Conservation (phyloP, 2,329 filamentous ascomycete genomes). For the Penicillium sp. region DNA sequence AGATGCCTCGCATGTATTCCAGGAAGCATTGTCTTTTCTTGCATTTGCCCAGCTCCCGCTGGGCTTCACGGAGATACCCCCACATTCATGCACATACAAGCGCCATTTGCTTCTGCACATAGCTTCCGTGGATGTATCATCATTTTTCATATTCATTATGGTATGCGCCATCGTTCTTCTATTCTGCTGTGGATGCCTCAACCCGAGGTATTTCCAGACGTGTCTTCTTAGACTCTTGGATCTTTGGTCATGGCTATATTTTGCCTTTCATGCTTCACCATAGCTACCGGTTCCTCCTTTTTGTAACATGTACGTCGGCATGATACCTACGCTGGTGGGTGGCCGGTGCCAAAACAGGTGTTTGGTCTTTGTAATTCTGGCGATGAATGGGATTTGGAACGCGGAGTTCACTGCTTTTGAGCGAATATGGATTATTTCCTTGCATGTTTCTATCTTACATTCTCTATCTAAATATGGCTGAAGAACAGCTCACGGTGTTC, state of each 20-base stretch:
- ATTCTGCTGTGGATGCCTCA: conserved; percentile 4
- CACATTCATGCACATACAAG: conserved; percentile 23
- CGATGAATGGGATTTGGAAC: conserved; percentile 3
- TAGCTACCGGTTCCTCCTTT: conserved; percentile 3
- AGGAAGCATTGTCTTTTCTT: conserved; percentile 12
- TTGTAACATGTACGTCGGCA: conserved; percentile 18
- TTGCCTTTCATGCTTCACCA: neutral
- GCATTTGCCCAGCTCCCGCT: conserved; percentile 10
- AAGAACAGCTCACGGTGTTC: neutral
- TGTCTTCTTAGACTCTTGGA: conserved; percentile 23
- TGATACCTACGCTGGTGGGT: conserved; percentile 8
- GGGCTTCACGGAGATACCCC: conserved; percentile 21
- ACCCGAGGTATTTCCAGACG: conserved; percentile 1
- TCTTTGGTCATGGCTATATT: conserved; percentile 4
- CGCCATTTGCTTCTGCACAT: conserved; percentile 30
- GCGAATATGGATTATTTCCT: conserved; percentile 3
- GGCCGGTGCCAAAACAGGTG: conserved; percentile 15
- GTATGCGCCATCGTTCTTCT: conserved; percentile 11
- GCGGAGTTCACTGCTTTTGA: conserved; percentile 1
- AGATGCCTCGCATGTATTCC: conserved; percentile 2
- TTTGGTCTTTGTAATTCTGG: conserved; percentile 15
- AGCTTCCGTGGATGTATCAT: conserved; percentile 32
- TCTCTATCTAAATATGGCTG: neutral
- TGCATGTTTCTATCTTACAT: neutral
- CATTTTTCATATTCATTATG: conserved; percentile 22